phyloP scores from a whole-genome alignment of 2,329 filamentous ascomycete species.

The Phaeoacremonium minimum region DNA sequence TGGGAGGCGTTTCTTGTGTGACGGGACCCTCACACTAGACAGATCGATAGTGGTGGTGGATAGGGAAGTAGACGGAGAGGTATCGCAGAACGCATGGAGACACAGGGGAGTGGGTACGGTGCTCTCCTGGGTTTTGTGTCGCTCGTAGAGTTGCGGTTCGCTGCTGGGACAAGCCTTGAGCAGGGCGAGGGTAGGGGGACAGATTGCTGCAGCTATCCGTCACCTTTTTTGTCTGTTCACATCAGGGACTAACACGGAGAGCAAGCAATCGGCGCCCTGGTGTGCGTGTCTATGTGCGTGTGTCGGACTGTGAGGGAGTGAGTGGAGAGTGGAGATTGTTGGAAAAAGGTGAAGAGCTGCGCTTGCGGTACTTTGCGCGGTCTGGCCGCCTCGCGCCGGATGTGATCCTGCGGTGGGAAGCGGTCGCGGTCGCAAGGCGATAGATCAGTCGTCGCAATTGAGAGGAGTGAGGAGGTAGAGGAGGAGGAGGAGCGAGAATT shows the following conservation, averaged over 20 bases:
- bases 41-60: constrained; percentile 15
- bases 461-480: no score
- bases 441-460: no score
- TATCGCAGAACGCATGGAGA: constrained; percentile 9
- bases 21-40: constrained; percentile 17
- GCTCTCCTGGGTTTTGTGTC: constrained; percentile 7
- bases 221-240: constrained; percentile 16
- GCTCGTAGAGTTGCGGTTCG: no score
- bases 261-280: neutral
- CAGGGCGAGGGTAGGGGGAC: constrained; percentile 17
- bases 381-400: no score
- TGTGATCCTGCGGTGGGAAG: no score
- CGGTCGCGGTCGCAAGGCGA: no score
- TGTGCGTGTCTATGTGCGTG: no score
- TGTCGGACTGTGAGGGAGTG: no score
- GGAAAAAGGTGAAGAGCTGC: no score
- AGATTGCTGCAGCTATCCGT: constrained; percentile 23
- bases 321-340: neutral
- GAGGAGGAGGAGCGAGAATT: no score
- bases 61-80: constrained; percentile 11
- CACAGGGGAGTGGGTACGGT: constrained; percentile 17
- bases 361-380: no score
- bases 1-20: constrained; percentile 25
- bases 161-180: neutral
- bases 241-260: constrained; percentile 10